A percentile compares a stretch with the other conserved stretches of the same genome.
phyloP scores from a whole-genome alignment of 495 filamentous ascomycete species.

The Oidiodendron maius region DNA sequence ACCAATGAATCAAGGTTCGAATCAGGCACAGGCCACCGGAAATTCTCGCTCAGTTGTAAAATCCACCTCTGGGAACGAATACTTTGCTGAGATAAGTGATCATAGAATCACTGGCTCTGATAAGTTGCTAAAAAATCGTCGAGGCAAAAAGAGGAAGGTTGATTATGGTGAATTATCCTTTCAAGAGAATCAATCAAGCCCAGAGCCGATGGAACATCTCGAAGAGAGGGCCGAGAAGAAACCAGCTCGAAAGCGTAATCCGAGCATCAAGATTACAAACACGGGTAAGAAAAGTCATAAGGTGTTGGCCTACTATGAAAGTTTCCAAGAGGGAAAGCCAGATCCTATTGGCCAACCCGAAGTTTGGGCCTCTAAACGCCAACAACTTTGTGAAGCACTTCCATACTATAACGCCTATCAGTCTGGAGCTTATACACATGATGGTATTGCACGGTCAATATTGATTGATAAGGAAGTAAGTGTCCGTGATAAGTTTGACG shows the following conservation, averaged over 20 bases:
- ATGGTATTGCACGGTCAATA: slow-evolving; percentile 46
- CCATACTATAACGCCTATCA: slow-evolving; percentile 61
- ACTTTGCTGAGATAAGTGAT: neutral
- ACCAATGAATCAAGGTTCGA: too few relatives aligned
- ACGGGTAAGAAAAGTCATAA: neutral
- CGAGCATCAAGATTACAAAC: neutral
- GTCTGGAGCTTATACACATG: slow-evolving; percentile 46
- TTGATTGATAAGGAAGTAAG: slow-evolving; percentile 56
- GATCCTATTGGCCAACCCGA: slow-evolving; percentile 38
- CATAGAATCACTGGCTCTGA: neutral
- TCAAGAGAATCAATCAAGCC: neutral
- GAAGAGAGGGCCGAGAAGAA: neutral
- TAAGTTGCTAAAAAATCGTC: neutral
- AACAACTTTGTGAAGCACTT: slow-evolving; percentile 60
- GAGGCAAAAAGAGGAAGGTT: neutral
- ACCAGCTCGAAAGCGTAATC: neutral
- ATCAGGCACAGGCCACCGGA: too few relatives aligned
- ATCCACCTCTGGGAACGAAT: too few relatives aligned
- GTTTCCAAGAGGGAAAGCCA: slow-evolving; percentile 20
- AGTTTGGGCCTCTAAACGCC: slow-evolving; percentile 56
- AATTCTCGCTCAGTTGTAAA: too few relatives aligned
- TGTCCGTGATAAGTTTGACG: slow-evolving; percentile 50
- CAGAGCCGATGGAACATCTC: neutral
- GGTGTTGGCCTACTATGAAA: neutral
- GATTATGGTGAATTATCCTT: neutral